Evolutionary conservation across 306 rosid species (phyloP).

Genomic region (Dalbergia oliveri): DNA sequence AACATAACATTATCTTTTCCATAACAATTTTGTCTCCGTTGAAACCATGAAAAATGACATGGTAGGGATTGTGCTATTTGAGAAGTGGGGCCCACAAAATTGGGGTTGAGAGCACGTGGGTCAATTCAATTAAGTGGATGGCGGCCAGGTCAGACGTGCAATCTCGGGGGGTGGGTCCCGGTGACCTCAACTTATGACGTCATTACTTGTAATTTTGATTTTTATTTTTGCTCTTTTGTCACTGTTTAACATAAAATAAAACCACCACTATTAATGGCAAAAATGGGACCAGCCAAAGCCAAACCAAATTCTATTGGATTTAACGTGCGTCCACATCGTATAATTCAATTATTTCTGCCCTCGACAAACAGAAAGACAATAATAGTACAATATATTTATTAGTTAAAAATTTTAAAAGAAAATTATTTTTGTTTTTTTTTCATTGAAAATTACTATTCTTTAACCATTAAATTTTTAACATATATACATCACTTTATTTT

Average conservation of each 20-base stretch:
- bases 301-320: background rate
- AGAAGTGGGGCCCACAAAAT: slow-evolving; percentile 9
- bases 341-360: background rate
- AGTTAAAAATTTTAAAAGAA: too few relatives aligned
- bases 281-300: background rate
- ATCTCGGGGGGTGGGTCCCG: background rate
- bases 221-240: background rate
- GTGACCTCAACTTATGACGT: slow-evolving; percentile 43
- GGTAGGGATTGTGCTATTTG: slow-evolving; percentile 12
- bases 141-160: slow-evolving; percentile 64
- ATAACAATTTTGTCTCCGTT: background rate
- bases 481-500: too few relatives aligned
- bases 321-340: background rate
- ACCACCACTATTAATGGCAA: background rate
- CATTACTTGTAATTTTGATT: background rate
- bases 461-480: too few relatives aligned
- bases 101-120: slow-evolving; percentile 58
- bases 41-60: background rate
- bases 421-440: too few relatives aligned
- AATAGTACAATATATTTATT: background rate
- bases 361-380: background rate
- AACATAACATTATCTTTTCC: too few relatives aligned
- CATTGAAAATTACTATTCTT: too few relatives aligned
- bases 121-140: slow-evolving; percentile 66
- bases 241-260: too few relatives aligned